phyloP scores from a whole-genome alignment of 140 eudicot species.

The Anethum foeniculum region DNA sequence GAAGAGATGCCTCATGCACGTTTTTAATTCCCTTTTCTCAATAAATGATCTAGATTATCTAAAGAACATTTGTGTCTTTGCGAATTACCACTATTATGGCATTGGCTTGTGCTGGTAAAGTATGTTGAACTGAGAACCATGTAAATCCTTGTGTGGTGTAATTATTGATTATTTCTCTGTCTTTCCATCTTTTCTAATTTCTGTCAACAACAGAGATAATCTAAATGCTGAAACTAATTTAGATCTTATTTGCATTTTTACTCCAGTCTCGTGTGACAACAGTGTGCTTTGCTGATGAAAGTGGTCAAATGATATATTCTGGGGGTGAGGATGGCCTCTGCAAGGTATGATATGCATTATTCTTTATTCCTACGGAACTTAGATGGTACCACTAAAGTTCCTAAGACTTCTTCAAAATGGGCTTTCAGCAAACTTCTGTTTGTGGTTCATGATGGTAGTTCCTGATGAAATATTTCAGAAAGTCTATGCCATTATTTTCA shows the following conservation, averaged over 20 bases:
- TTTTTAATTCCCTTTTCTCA: too few species aligned
- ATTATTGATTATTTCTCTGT: too few species aligned
- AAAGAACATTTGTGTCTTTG: too few species aligned
- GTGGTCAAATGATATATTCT: slow-evolving; percentile 80
- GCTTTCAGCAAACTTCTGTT: not conserved
- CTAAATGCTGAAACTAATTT: too few species aligned
- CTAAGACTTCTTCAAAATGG: not conserved
- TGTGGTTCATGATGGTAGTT: not conserved
- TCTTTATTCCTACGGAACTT: not conserved
- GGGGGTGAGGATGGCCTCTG: slow-evolving; percentile 33
- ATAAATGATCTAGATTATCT: too few species aligned
- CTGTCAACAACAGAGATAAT: not conserved
- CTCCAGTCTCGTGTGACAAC: slow-evolving; percentile 84
- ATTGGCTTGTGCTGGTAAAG: not conserved
- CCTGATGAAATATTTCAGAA: not conserved
- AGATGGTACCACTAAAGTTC: not conserved
- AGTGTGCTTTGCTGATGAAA: slow-evolving; percentile 94
- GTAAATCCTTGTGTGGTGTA: too few species aligned
- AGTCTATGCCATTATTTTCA: not conserved
- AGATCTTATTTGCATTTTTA: slow-evolving; percentile 13
- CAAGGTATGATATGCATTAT: slow-evolving; percentile 11
- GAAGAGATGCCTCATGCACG: not conserved
- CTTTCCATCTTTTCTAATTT: not conserved
- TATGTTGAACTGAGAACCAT: not conserved
- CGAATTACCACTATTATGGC: not conserved